Evolutionary conservation across 2,329 filamentous ascomycete species (phyloP).

Genomic region (Aureobasidium vineae): DNA sequence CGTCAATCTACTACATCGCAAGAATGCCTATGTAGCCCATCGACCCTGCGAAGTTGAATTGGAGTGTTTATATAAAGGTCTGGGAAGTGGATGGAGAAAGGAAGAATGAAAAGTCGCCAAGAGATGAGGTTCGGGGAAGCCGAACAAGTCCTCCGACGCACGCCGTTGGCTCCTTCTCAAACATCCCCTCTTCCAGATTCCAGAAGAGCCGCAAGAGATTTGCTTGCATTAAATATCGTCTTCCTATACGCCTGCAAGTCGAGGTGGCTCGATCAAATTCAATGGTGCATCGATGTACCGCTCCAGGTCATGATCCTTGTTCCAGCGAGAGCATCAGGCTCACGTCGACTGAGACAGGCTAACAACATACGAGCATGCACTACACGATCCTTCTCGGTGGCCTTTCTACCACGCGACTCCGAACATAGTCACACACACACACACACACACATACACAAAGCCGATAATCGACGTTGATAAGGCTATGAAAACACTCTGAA

Average conservation of each 20-base stretch:
- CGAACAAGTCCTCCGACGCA: background rate
- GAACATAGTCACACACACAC: background rate
- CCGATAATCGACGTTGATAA: background rate
- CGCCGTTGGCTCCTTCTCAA: conserved; percentile 11
- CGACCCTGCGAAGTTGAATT: accelerated
- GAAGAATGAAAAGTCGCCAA: background rate
- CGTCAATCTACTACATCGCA: background rate
- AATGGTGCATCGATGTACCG: background rate
- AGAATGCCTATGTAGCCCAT: too few species aligned
- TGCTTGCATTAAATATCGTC: background rate
- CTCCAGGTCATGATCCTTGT: background rate
- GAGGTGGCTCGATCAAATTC: background rate
- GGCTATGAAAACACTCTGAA: background rate
- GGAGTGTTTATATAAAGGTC: background rate
- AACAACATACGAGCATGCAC: background rate
- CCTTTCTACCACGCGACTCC: background rate
- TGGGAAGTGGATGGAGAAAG: background rate
- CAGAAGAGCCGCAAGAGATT: background rate
- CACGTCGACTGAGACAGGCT: background rate
- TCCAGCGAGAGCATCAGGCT: background rate
- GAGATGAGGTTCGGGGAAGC: background rate
- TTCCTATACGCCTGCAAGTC: background rate
- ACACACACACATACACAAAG: too few species aligned
- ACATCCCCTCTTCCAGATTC: background rate
- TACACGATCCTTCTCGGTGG: background rate